Conservation (phyloP, 495 filamentous ascomycete genomes). For the Penicillium pancosmium region DNA sequence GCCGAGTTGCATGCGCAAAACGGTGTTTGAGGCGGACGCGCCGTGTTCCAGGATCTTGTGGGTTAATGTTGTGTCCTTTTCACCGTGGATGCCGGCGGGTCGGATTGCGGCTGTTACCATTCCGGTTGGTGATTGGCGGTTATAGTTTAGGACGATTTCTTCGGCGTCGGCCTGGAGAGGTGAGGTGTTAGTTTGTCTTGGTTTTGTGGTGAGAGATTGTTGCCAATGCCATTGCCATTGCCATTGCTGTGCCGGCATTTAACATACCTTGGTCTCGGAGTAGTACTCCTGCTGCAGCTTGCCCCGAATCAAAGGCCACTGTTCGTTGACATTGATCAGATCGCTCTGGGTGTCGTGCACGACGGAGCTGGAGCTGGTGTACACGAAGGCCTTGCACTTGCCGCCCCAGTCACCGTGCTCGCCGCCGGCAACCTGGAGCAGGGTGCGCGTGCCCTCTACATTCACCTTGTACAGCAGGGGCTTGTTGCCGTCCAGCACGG, state of each 20-base stretch:
- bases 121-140: conserved; percentile 64
- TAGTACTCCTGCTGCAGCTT: conserved; percentile 84
- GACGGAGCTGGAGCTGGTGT: conserved; percentile 89
- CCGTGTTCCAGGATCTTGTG: conserved; percentile 54
- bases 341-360: conserved; percentile 80
- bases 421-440: conserved; percentile 75
- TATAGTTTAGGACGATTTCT: conserved; percentile 78
- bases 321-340: conserved; percentile 87
- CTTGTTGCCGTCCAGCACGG: conserved; percentile 53
- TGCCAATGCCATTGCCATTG: no score
- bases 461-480: conserved; percentile 72
- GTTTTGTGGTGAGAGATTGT: not conserved
- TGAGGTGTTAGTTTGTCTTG: not conserved
- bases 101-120: conserved; percentile 81
- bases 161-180: conserved; percentile 82
- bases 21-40: conserved; percentile 51
- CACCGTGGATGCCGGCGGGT: conserved; percentile 88
- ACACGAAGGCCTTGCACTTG: conserved; percentile 87
- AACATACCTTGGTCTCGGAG: conserved; percentile 77
- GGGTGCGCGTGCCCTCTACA: conserved; percentile 80
- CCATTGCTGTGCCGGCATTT: not conserved
- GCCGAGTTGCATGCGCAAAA: conserved; percentile 83
- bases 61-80: conserved; percentile 78
- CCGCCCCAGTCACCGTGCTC: conserved; percentile 57
- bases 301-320: conserved; percentile 76